Evolutionary conservation across 2,329 filamentous ascomycete genomes (phyloP).

Genomic region (Penicillium capsulatum): DNA sequence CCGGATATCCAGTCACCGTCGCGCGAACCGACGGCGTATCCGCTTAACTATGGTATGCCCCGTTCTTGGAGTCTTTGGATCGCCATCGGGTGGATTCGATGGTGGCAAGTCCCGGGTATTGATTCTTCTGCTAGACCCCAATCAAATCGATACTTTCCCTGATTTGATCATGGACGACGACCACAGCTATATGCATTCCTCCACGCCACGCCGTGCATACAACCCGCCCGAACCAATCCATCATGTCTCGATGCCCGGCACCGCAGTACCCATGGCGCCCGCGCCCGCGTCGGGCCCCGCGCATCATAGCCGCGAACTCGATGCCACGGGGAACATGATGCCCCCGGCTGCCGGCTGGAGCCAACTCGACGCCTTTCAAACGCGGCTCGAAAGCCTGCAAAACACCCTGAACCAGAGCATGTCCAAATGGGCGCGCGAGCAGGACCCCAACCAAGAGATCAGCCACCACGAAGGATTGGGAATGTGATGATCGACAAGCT

Average conservation of each 20-base stretch:
- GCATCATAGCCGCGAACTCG: constrained; percentile 8
- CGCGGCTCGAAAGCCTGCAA: constrained; percentile 14
- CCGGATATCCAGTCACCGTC: constrained; percentile 26
- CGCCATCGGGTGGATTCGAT: too few species aligned
- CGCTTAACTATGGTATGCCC: constrained; percentile 13
- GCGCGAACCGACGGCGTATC: constrained; percentile 20
- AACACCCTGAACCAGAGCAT: constrained; percentile 18
- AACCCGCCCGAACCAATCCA: constrained; percentile 4
- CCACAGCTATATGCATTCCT: constrained; percentile 16
- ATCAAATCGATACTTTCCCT: constrained; percentile 23
- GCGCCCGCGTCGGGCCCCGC: background rate
- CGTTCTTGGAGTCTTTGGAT: too few species aligned
- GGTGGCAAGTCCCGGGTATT: too few species aligned
- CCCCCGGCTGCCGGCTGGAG: constrained; percentile 18
- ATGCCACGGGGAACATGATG: constrained; percentile 11
- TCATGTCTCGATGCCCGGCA: background rate
- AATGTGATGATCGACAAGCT: constrained; percentile 12
- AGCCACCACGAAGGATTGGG: constrained; percentile 22
- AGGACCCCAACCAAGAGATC: constrained; percentile 21
- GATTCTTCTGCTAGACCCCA: constrained; percentile 18
- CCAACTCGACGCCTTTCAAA: constrained; percentile 22
- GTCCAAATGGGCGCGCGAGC: constrained; percentile 22
- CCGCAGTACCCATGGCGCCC: background rate
- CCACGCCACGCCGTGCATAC: constrained; percentile 1
- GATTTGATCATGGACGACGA: constrained; percentile 28